A percentile compares a stretch with the other conserved stretches of the same genome.
phyloP scores from a whole-genome alignment of 768 basidiomycete genomes.

The Psilocybe azurescens region DNA sequence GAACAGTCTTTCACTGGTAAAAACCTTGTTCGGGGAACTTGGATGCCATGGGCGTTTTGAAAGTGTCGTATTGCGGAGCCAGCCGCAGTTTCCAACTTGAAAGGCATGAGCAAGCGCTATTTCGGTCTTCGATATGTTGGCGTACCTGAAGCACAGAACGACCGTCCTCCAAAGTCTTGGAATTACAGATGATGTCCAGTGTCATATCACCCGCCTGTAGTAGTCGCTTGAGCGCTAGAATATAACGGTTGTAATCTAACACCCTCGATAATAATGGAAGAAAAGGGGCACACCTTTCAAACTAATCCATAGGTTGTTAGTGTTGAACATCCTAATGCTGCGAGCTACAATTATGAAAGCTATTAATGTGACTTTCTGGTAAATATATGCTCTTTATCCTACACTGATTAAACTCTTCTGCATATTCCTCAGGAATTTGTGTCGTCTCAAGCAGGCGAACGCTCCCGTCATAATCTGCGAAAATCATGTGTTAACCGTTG shows the following conservation, averaged over 20 bases:
- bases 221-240: conserved; percentile 80
- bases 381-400: background rate
- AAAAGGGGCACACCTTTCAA: conserved; percentile 55
- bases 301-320: conserved; percentile 82
- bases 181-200: conserved; percentile 92
- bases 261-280: background rate
- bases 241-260: background rate
- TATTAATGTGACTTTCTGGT: background rate
- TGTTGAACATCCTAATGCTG: conserved; percentile 93
- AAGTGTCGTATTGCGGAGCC: conserved; percentile 95
- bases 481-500: background rate
- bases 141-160: conserved; percentile 55
- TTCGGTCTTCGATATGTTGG: background rate
- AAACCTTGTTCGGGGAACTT: conserved; percentile 93
- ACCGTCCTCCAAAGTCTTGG: conserved; percentile 84
- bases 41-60: conserved; percentile 87
- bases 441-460: conserved; percentile 81
- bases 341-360: conserved; percentile 46
- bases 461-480: conserved; percentile 69
- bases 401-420: conserved; percentile 84
- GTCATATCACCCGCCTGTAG: conserved; percentile 86
- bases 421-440: conserved; percentile 81
- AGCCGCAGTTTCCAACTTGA: conserved; percentile 90
- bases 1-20: conserved; percentile 90
- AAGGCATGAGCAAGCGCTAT: conserved; percentile 24